These are phyloP conservation scores for Hanseniaspora hatyaiensis DNA, from an alignment of 805 yeast species.

Conservation along the genomic window DNA sequence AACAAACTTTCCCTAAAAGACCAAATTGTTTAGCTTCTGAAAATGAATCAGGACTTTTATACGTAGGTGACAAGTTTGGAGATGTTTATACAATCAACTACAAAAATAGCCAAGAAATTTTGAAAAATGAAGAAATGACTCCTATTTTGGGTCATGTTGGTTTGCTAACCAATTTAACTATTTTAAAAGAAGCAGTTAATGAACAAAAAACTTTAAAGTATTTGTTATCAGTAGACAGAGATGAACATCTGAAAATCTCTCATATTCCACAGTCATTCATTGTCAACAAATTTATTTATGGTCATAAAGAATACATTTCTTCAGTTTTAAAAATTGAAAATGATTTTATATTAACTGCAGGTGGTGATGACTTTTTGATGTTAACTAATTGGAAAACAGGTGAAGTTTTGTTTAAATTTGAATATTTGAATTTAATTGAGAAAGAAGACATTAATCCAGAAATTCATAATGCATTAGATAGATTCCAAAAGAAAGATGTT, in stretches of 20 bases:
- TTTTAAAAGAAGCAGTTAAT: slow-evolving; percentile 20
- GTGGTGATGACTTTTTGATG: slow-evolving; percentile 71
- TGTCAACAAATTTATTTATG: slow-evolving; percentile 74
- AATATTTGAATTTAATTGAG: slow-evolving; percentile 34
- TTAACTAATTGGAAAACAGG: slow-evolving; percentile 71
- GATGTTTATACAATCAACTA: slow-evolving; percentile 60
- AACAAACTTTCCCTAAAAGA: slow-evolving; percentile 78
- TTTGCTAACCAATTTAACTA: slow-evolving; percentile 70
- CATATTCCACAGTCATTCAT: slow-evolving; percentile 67
- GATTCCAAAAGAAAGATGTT: slow-evolving; percentile 53
- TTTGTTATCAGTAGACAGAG: slow-evolving; percentile 78
- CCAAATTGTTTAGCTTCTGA: slow-evolving; percentile 68
- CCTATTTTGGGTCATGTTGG: slow-evolving; percentile 94
- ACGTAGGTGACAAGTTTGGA: slow-evolving; percentile 91
- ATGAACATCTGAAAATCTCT: slow-evolving; percentile 84
- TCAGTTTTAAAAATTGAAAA: slow-evolving; percentile 41
- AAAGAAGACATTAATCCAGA: slow-evolving; percentile 38
- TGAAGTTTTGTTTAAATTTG: slow-evolving; percentile 38
- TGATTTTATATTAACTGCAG: slow-evolving; percentile 59
- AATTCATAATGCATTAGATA: slow-evolving; percentile 50
- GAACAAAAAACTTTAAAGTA: slow-evolving; percentile 34
- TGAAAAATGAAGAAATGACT: slow-evolving; percentile 35
- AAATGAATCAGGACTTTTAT: slow-evolving; percentile 35
- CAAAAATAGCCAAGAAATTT: slow-evolving; percentile 25
- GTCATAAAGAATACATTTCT: slow-evolving; percentile 75